A percentile compares a stretch with the other conserved stretches of the same genome.
These are phyloP conservation scores for Lomentospora prolificans DNA, from an alignment of 2,329 filamentous ascomycete species.

Conservation along the genomic window DNA sequence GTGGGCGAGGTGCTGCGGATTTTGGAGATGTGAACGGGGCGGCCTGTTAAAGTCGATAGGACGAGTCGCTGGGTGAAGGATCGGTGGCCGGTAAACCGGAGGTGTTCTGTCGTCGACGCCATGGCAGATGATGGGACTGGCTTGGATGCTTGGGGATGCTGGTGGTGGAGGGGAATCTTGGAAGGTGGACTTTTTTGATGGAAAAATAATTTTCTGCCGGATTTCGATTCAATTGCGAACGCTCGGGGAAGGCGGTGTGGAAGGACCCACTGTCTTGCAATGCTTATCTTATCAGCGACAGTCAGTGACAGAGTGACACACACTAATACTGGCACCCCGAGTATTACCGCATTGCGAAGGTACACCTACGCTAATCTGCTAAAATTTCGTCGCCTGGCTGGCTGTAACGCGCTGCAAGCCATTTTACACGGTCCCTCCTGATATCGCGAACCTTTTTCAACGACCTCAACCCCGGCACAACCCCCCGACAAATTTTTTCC, in stretches of 20 bases:
- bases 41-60: conserved; percentile 82
- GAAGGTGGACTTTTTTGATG: conserved; percentile 6
- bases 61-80: conserved; percentile 76
- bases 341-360: too few species aligned
- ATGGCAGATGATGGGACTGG: neutral
- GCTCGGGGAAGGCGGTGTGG: conserved; percentile 2
- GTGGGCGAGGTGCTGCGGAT: conserved; percentile 83
- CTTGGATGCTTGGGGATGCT: neutral
- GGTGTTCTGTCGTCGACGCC: conserved; percentile 37
- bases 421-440: neutral
- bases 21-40: conserved; percentile 82
- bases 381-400: conserved; percentile 2
- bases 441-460: neutral
- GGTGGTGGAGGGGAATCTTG: neutral
- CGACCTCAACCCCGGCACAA: neutral
- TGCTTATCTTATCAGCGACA: conserved; percentile 8
- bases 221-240: neutral
- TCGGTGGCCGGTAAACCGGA: conserved; percentile 77
- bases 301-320: too few species aligned
- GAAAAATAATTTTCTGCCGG: conserved; percentile 9
- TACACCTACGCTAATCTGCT: too few species aligned
- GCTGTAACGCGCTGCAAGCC: neutral
- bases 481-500: neutral
- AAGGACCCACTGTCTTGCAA: neutral
- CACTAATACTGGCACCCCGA: too few species aligned